Conservation (phyloP, 345 rosid species). For the Trapa incisa region DNA sequence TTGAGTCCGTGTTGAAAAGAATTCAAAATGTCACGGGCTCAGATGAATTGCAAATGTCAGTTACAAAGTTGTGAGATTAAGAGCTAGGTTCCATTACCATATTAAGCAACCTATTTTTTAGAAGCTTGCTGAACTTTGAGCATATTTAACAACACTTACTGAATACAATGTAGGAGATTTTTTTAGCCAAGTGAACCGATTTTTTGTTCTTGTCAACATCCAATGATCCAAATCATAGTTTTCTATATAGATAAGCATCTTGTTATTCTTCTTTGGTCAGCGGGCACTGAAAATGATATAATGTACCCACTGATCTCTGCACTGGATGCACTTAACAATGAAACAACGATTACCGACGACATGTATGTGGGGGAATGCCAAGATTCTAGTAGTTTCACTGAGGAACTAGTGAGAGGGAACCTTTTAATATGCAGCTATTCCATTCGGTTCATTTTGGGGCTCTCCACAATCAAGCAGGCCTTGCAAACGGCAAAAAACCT, state of each 20-base stretch:
- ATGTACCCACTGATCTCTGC: conserved; percentile 60
- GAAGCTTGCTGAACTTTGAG: no score
- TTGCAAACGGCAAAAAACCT: conserved; percentile 68
- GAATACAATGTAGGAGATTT: no score
- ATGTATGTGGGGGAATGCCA: conserved; percentile 93
- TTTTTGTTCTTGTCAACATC: no score
- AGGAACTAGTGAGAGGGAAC: conserved; percentile 54
- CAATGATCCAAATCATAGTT: background rate
- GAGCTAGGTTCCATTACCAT: no score
- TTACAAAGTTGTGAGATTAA: no score
- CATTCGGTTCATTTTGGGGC: conserved; percentile 84
- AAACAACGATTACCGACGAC: conserved; percentile 43
- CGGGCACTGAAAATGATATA: conserved; percentile 41
- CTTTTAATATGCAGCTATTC: conserved; percentile 91
- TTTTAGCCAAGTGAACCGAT: no score
- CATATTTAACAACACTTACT: no score
- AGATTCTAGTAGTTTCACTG: conserved; percentile 44
- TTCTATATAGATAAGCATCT: background rate
- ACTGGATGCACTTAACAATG: conserved; percentile 59
- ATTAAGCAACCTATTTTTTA: no score
- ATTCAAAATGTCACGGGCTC: no score
- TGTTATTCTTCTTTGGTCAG: conserved; percentile 26
- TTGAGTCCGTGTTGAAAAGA: no score
- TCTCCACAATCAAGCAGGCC: conserved; percentile 77
- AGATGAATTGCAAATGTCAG: no score